Evolutionary conservation across 768 basidiomycete species (phyloP).

Genomic region (Trametes elegans): DNA sequence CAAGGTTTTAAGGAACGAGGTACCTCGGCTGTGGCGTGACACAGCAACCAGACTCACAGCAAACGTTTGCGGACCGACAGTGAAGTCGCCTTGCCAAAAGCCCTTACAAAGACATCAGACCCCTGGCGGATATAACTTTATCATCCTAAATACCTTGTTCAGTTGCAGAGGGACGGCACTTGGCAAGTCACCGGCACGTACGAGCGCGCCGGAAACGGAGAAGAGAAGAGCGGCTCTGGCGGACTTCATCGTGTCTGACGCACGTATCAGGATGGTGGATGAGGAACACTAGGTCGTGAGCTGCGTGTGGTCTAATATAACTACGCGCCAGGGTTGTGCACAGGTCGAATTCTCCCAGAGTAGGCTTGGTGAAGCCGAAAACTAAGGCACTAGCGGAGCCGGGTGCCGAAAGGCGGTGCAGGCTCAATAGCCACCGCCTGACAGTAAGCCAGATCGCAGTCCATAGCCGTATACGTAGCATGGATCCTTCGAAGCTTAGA

Average conservation of each 20-base stretch:
- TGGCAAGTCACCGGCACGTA: background rate
- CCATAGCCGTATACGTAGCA: too few species aligned
- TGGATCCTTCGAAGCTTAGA: too few species aligned
- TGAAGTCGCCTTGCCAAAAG: slow-evolving; percentile 11
- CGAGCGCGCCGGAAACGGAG: background rate
- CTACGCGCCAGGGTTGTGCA: too few species aligned
- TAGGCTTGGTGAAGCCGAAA: too few species aligned
- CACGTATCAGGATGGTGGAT: background rate
- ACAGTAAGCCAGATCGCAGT: too few species aligned
- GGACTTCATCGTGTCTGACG: background rate
- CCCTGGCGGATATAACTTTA: background rate
- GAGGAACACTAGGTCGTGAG: background rate
- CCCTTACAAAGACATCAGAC: background rate
- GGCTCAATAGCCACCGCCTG: too few species aligned
- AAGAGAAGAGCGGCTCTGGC: background rate
- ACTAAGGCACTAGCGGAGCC: too few species aligned
- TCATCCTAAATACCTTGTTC: too few species aligned
- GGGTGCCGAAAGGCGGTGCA: too few species aligned
- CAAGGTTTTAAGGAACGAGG: background rate
- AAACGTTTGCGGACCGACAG: slow-evolving; percentile 9
- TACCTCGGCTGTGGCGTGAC: too few species aligned
- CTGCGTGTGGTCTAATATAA: background rate
- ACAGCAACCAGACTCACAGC: background rate
- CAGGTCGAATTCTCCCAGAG: too few species aligned
- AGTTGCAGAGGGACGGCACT: background rate